These are phyloP conservation scores for Paramarasmius palmivorus DNA, from an alignment of 1,284 basidiomycete genomes.

Conservation along the genomic window DNA sequence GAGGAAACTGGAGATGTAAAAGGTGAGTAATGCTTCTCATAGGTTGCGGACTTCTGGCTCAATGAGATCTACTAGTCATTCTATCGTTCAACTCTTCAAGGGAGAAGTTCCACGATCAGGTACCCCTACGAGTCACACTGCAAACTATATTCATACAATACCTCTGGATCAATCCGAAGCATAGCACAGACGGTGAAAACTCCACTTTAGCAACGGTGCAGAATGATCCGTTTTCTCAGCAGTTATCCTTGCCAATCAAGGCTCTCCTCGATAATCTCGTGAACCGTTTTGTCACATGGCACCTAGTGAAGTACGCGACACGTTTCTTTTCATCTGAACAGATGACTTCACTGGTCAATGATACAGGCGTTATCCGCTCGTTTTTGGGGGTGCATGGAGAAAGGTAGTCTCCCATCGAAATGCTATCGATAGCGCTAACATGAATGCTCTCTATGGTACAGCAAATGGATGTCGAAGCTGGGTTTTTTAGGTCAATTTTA, in stretches of 20 bases:
- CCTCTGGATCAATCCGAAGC: constrained; percentile 38
- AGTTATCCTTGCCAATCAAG: constrained; percentile 50
- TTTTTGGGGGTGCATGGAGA: constrained; percentile 64
- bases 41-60: not conserved
- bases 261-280: constrained; percentile 52
- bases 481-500: constrained; percentile 50
- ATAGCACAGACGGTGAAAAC: constrained; percentile 13
- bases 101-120: constrained; percentile 26
- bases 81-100: constrained; percentile 44
- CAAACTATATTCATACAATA: constrained; percentile 54
- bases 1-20: constrained; percentile 45
- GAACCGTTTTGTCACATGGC: constrained; percentile 52
- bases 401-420: constrained; percentile 37
- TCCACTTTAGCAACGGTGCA: not conserved
- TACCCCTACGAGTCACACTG: constrained; percentile 38
- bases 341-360: constrained; percentile 9
- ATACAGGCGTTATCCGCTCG: constrained; percentile 67
- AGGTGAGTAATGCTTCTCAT: constrained; percentile 28
- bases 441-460: not conserved
- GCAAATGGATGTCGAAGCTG: constrained; percentile 28
- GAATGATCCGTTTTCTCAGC: constrained; percentile 45
- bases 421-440: not conserved
- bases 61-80: constrained; percentile 34
- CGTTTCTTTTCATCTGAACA: constrained; percentile 1
- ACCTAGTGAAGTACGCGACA: constrained; percentile 56